Evolutionary conservation across 306 rosid species (phyloP), one percentile per base, ranked within the genome.

Genomic region (Elaeagnus macrophylla): DNA sequence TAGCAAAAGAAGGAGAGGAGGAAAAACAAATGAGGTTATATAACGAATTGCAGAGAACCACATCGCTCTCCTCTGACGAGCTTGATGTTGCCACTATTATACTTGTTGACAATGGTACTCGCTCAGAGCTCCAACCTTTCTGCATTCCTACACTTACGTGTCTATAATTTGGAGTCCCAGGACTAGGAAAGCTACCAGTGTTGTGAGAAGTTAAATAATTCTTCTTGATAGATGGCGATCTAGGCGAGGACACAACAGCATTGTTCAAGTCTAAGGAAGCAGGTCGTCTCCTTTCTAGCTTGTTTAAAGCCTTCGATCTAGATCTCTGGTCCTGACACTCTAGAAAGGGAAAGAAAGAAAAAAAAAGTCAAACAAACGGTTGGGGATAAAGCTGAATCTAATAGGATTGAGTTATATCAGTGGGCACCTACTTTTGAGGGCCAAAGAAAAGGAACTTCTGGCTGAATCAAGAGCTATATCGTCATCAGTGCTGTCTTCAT

Each of bases 91-190:
- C n/a, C n/a, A n/a, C n/a, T n/a, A n/a, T n/a, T n/a, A n/a, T n/a
- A n/a, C n/a, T n/a, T n/a, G n/a, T n/a, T n/a, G n/a, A n/a, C 59
- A 61, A 67, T 32, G 97, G 89, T 56, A 91, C 96, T 48, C 97
- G 75, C 85, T 91, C 97, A 0, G 97, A 91, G 67, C 95, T 76
- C 97, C 97, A 91, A 41, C 97, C 97, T 47, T 86, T 91, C 17
- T 81, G 97, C 80, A 82, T 79, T 49, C 78, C 85, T 9, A 75
- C 73, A 60, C 83, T 67, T 9, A 66, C 57, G 38, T 83, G 86
- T 37, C 79, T 67, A 73, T 84, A 86, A 64, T 70, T 82, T 0
- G 97, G 97, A 0, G 97, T 91, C 39, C 84, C 94, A 0, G 97
- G 97, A 78, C 96, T 86, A 0, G 85, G 89, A 60, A 84, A 86